Evolutionary conservation across 1,139 yeast species (phyloP).

Genomic region (Yamadazyma sp.): DNA sequence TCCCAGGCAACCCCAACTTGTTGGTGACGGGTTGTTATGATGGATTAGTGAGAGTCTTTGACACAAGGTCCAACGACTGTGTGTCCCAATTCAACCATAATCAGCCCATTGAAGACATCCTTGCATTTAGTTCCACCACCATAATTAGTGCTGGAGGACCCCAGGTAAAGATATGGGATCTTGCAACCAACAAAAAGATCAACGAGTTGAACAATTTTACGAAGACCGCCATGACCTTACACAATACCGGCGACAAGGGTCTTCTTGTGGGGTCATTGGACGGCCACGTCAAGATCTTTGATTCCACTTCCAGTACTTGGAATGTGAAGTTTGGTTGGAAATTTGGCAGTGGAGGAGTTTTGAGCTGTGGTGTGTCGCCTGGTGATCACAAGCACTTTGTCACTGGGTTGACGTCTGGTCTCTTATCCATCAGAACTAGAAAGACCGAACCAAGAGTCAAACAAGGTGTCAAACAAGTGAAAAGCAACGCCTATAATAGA

Average conservation of each 20-base stretch:
- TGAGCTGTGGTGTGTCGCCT: slow-evolving; percentile 89
- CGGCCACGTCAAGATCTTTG: slow-evolving; percentile 96
- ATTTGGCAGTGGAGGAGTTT: slow-evolving; percentile 83
- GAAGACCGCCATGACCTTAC: slow-evolving; percentile 85
- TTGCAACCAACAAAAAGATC: slow-evolving; percentile 68
- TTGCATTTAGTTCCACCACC: slow-evolving; percentile 77
- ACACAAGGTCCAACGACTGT: slow-evolving; percentile 60
- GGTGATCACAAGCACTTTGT: slow-evolving; percentile 78
- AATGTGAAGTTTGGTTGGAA: slow-evolving; percentile 97
- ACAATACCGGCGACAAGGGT: slow-evolving; percentile 69
- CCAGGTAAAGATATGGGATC: slow-evolving; percentile 86
- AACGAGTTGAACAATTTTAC: slow-evolving; percentile 78
- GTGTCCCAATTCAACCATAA: slow-evolving; percentile 39
- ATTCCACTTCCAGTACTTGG: slow-evolving; percentile 71
- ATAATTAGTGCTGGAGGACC: slow-evolving; percentile 87
- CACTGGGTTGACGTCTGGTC: slow-evolving; percentile 90
- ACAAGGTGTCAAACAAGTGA: slow-evolving; percentile 49
- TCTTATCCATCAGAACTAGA: slow-evolving; percentile 84
- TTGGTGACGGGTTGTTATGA: slow-evolving; percentile 95
- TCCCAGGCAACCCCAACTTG: slow-evolving; percentile 71
- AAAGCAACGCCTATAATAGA: slow-evolving; percentile 59
- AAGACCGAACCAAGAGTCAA: slow-evolving; percentile 62
- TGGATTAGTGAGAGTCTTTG: slow-evolving; percentile 83
- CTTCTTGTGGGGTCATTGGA: slow-evolving; percentile 91
- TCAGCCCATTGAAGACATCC: slow-evolving; percentile 81